Evolutionary conservation across 2,329 filamentous ascomycete genomes (phyloP).

Genomic region (Sclerotinia borealis): DNA sequence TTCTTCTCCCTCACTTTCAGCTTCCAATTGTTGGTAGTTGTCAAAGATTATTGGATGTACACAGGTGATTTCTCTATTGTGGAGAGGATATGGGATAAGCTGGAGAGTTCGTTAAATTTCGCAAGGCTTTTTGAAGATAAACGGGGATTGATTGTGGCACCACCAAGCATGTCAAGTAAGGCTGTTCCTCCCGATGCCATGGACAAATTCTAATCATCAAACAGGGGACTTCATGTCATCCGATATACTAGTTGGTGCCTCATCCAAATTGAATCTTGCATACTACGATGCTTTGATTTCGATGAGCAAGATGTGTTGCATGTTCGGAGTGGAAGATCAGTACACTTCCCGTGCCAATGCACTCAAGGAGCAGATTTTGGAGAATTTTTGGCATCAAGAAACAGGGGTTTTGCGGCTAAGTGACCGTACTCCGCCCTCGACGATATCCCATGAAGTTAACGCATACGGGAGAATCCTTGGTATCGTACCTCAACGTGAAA

Average conservation of each 20-base stretch:
- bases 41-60: conserved; percentile 3
- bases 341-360: conserved; percentile 13
- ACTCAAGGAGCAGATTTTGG: conserved; percentile 17
- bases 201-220: background rate
- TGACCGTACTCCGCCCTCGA: conserved; percentile 13
- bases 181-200: background rate
- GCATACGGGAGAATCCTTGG: conserved; percentile 19
- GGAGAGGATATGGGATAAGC: conserved; percentile 43
- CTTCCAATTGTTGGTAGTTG: background rate
- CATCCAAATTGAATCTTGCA: conserved; percentile 23
- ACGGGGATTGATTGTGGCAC: background rate
- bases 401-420: conserved; percentile 19
- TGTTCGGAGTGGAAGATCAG: conserved; percentile 1
- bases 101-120: background rate
- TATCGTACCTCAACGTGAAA: conserved; percentile 12
- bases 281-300: conserved; percentile 22
- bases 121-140: background rate
- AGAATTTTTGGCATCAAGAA: conserved; percentile 18
- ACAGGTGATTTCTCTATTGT: conserved; percentile 31
- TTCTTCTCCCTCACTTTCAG: background rate
- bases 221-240: background rate
- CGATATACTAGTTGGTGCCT: conserved; percentile 15
- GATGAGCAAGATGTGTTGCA: conserved; percentile 18
- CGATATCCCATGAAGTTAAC: conserved; percentile 22
- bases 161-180: conserved; percentile 1